phyloP scores from a whole-genome alignment of 306 rosid species.

The Lotus japonicus region DNA sequence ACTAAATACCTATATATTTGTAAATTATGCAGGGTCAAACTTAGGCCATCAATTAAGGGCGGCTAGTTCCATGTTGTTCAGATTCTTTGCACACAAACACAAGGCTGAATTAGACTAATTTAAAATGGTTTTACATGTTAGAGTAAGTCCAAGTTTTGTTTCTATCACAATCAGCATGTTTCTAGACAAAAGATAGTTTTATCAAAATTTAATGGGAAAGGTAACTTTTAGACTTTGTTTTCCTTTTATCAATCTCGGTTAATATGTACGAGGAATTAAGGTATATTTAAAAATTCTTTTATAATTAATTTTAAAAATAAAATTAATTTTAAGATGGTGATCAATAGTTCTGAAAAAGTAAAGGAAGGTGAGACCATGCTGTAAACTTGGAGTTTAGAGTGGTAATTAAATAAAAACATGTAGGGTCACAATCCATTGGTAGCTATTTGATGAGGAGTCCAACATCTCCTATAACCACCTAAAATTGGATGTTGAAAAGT shows the following conservation, averaged over 20 bases:
- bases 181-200: not conserved
- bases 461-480: constrained; percentile 19
- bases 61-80: constrained; percentile 17
- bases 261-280: too few species aligned
- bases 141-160: constrained; percentile 4
- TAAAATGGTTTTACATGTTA: not conserved
- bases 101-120: not conserved
- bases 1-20: constrained; percentile 3
- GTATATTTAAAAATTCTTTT: too few species aligned
- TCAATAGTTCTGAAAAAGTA: too few species aligned
- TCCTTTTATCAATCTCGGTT: too few species aligned
- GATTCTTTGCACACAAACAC: constrained; percentile 25
- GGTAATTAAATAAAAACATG: too few species aligned
- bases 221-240: too few species aligned
- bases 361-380: too few species aligned
- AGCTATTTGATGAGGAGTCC: constrained; percentile 7
- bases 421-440: too few species aligned
- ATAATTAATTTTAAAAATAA: too few species aligned
- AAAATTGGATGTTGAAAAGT: constrained; percentile 25
- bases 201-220: not conserved
- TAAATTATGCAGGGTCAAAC: constrained; percentile 9
- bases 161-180: constrained; percentile 17
- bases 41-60: constrained; percentile 18
- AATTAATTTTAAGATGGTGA: too few species aligned
- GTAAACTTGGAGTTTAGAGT: too few species aligned